Evolutionary conservation across 805 yeast species (phyloP).

Genomic region (Barnettozyma pratensis): DNA sequence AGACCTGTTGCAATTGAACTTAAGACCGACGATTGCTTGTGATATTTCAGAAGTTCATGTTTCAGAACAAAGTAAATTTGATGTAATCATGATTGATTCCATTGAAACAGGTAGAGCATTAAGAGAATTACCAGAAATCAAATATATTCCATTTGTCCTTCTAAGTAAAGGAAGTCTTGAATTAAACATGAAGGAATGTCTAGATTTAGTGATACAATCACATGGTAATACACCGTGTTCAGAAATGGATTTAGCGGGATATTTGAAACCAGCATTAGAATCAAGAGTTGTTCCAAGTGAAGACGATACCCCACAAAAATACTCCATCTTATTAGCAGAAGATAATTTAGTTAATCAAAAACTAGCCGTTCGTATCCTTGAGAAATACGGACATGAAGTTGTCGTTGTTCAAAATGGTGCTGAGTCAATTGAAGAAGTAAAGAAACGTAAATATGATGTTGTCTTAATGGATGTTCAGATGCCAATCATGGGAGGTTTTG

Average conservation of each 20-base stretch:
- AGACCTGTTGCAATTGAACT: constrained; percentile 48
- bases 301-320: constrained; percentile 71
- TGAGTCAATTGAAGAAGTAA: constrained; percentile 74
- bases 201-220: constrained; percentile 81
- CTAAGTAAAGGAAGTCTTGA: constrained; percentile 72
- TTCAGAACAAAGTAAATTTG: constrained; percentile 51
- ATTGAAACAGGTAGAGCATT: constrained; percentile 68
- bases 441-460: constrained; percentile 65
- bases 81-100: constrained; percentile 78
- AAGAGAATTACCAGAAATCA: constrained; percentile 67
- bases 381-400: constrained; percentile 80
- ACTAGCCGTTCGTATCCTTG: constrained; percentile 77
- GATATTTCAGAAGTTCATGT: constrained; percentile 54
- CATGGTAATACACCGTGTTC: constrained; percentile 89
- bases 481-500: constrained; percentile 96
- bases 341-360: constrained; percentile 86
- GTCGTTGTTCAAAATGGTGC: constrained; percentile 83
- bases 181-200: constrained; percentile 73
- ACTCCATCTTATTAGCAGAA: constrained; percentile 74
- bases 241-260: constrained; percentile 74
- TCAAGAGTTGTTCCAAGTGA: constrained; percentile 75
- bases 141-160: constrained; percentile 79
- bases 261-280: constrained; percentile 79
- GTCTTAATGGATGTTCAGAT: constrained; percentile 91
- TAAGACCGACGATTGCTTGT: constrained; percentile 57